A percentile compares a stretch with the other conserved stretches of the same genome.
phyloP scores from a whole-genome alignment of 441 rosid genomes.

The Euphorbia schlechtendalii region DNA sequence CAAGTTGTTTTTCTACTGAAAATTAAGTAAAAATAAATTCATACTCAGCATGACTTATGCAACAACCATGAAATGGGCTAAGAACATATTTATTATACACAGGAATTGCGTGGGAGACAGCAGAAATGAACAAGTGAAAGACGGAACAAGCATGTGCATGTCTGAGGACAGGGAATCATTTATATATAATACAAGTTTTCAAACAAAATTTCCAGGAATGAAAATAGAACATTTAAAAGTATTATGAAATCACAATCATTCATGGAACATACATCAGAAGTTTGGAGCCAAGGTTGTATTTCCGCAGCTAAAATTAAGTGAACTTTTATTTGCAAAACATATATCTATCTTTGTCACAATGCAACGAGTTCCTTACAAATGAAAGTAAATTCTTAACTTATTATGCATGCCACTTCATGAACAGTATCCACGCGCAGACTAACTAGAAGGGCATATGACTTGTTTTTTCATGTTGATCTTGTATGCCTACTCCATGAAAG shows the following conservation, averaged over 20 bases:
- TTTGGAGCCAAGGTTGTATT: neutral
- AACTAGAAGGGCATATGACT: too few species aligned
- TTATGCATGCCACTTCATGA: too few species aligned
- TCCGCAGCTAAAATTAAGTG: neutral
- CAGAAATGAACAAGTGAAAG: neutral
- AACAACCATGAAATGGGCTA: neutral
- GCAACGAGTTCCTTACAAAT: neutral
- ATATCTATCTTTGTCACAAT: neutral
- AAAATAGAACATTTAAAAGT: too few species aligned
- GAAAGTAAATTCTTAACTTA: neutral
- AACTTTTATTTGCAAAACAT: neutral
- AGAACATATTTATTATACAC: neutral
- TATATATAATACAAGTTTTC: neutral
- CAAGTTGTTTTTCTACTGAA: too few species aligned
- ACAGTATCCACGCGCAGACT: too few species aligned
- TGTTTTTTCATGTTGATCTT: neutral
- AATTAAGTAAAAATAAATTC: neutral
- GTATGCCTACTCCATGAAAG: neutral
- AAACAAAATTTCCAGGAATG: neutral
- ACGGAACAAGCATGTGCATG: neutral
- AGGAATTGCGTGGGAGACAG: neutral
- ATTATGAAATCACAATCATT: neutral
- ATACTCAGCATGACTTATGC: neutral
- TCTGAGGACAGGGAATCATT: neutral
- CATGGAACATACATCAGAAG: neutral